Base-by-base conservation (phyloP, 176 grass and related monocot genomes). In the Paspalum vaginatum region DNA sequence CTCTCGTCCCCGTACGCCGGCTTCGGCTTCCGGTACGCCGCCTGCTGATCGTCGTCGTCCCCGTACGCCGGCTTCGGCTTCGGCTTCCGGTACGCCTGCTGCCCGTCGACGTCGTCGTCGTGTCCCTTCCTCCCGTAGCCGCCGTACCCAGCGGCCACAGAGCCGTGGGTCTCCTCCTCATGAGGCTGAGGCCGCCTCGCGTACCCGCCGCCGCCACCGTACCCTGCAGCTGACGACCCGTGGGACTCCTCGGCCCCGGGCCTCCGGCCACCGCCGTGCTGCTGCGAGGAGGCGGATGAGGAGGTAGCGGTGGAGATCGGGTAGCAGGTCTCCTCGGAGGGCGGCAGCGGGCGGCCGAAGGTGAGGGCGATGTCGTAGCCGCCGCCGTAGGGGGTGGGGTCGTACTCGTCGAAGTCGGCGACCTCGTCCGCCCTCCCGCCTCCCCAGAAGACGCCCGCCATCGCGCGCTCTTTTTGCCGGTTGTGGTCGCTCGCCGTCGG, bases 291-390 rank as follows among this genome's bases (percentile, higher is more conserved):
- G 16, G 58, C 80, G 79, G 69, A 85, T 9, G 88, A 93, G 12
- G 87, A 38, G 18, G 89, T 58, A 74, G 86, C 51, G 47, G 92
- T 84, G 76, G 90, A 88, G 78, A 91, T 76, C 26, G 92, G 77
- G 49, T 98, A 73, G 88, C 96, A 98, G 17, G 66, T 98, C 24
- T 98, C 92, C 25, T 98, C 92, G 79, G 90, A 95, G 47, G 92
- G 88, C 9, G 84, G 86, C 15, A 98, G 81, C 21, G 96, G 69
- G 12, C 84, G 90, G 62, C 96, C 96, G 70, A 85, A 98, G 32
- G 88, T 89, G 86, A 93, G 86, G 3, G 78, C 46, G 26, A 95
- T 22, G 78, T 98, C 90, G 74, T 98, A 98, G 26, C 95, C 88
- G 13, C 92, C 95, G 81, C 92, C 92, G 84, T 98, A 98, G 0